Evolutionary conservation across 2,329 filamentous ascomycete genomes (phyloP).

Genomic region (Fusarium sterilihyphosum): DNA sequence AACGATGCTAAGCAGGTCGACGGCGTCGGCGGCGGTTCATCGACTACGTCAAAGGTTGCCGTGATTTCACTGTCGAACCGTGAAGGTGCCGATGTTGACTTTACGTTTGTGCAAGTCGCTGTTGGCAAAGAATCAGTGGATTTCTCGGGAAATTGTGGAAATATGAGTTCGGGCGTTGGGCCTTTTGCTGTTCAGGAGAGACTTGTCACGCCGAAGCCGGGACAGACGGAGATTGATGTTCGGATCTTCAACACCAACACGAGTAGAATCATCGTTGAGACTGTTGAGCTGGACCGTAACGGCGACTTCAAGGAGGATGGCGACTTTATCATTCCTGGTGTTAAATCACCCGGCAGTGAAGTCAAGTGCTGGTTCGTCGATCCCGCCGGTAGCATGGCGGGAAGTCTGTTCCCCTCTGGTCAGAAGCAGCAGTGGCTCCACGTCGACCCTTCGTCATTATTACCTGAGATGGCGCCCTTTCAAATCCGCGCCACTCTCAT

Average conservation of each 20-base stretch:
- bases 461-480: slow-evolving; percentile 39
- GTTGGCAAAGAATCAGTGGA: slow-evolving; percentile 65
- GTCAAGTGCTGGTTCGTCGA: slow-evolving; percentile 68
- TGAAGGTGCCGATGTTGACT: slow-evolving; percentile 65
- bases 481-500: slow-evolving; percentile 48
- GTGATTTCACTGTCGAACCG: slow-evolving; percentile 56
- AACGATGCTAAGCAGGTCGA: slow-evolving; percentile 67
- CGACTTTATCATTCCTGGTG: slow-evolving; percentile 67
- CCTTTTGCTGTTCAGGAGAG: slow-evolving; percentile 67
- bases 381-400: slow-evolving; percentile 69
- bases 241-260: slow-evolving; percentile 73
- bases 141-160: slow-evolving; percentile 70
- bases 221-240: slow-evolving; percentile 45
- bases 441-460: not conserved
- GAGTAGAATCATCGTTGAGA: slow-evolving; percentile 62
- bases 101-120: slow-evolving; percentile 70
- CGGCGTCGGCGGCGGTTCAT: slow-evolving; percentile 69
- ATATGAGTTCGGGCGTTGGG: slow-evolving; percentile 69
- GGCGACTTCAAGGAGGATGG: slow-evolving; percentile 60
- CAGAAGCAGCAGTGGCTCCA: slow-evolving; percentile 52
- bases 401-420: slow-evolving; percentile 67
- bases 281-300: slow-evolving; percentile 59
- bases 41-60: slow-evolving; percentile 70
- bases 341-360: slow-evolving; percentile 61
- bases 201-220: slow-evolving; percentile 45